Base-by-base conservation (phyloP, 2,329 filamentous ascomycete species). In the Coniochaeta hoffmannii region DNA sequence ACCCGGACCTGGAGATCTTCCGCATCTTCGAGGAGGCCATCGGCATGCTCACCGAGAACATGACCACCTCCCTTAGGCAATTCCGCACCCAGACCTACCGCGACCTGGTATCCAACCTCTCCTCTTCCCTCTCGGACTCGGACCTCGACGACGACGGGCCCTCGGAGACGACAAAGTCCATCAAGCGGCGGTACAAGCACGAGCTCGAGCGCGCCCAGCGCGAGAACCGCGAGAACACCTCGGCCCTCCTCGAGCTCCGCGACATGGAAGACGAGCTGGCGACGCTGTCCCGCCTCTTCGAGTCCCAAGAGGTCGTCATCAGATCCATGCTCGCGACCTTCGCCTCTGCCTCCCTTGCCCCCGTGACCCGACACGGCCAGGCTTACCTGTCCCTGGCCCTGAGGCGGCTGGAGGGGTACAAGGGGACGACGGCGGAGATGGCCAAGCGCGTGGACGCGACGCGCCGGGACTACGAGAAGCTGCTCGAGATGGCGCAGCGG, bases 1-100 rank as follows among this genome's bases (percentile, higher is more conserved):
- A 86, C 60, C 79, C 78, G 0, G 81, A 86, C 50, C 69, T 87
- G 0, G 81, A 87, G 57, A 74, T 86, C 0, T 83, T 86, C 56
- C 77, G 82, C 1, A 82, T 87, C 1, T 86, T 87, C 50, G 82
- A 86, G 60, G 83, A 87, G 58, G 83, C 82, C 5, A 82, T 87
- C 31, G 83, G 82, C 12, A 79, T 85, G 22, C 62, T 86, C 80
- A 84, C 79, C 1, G 83, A 87, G 62, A 76, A 79, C 17, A 81
- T 86, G 69, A 87, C 82, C 0, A 76, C 73, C 4, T 83, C 82
- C 0, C 78, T 86, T 57, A 86, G 86, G 63, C 72, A 72, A 7
- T 87, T 86, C 63, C 79, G 83, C 7, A 77, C 77, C 55, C 77
- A 81, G 51, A 80, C 80, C 0, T 82, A 83, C 60, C 62, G 73